These are phyloP conservation scores for Coprinellus aureogranulatus DNA, from an alignment of 768 basidiomycete genomes.

Conservation along the genomic window DNA sequence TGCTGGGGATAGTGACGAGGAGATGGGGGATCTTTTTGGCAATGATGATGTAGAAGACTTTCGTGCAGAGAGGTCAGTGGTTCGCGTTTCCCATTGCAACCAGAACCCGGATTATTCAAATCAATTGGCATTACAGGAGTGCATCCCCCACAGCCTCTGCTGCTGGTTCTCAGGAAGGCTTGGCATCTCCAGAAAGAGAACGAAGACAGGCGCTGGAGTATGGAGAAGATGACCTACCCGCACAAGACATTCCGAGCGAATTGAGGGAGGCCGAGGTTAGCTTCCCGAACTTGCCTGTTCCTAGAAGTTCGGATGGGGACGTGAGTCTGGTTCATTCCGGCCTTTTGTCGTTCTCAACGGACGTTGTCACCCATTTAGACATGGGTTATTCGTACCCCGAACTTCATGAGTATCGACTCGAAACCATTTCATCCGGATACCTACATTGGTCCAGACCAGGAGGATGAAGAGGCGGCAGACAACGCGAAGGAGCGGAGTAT, in stretches of 20 bases:
- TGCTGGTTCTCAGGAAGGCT: constrained; percentile 55
- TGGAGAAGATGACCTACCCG: constrained; percentile 70
- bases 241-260: constrained; percentile 45
- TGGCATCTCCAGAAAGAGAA: constrained; percentile 61
- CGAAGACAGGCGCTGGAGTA: constrained; percentile 75
- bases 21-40: constrained; percentile 80
- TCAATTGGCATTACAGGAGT: constrained; percentile 21
- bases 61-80: constrained; percentile 50
- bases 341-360: neutral
- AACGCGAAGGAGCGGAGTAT: constrained; percentile 75
- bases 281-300: constrained; percentile 85
- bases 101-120: constrained; percentile 6
- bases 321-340: constrained; percentile 43
- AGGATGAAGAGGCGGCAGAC: constrained; percentile 58
- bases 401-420: constrained; percentile 85
- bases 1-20: constrained; percentile 42
- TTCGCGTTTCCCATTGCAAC: constrained; percentile 13
- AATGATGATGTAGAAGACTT: constrained; percentile 51
- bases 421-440: constrained; percentile 88
- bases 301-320: constrained; percentile 75
- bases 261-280: constrained; percentile 69
- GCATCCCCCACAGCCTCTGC: constrained; percentile 50
- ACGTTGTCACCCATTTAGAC: constrained; percentile 45
- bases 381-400: constrained; percentile 94
- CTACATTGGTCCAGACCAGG: constrained; percentile 80